A percentile compares a stretch with the other conserved stretches of the same genome.
Conservation (phyloP, 306 rosid genomes). For the Pueraria montana region DNA sequence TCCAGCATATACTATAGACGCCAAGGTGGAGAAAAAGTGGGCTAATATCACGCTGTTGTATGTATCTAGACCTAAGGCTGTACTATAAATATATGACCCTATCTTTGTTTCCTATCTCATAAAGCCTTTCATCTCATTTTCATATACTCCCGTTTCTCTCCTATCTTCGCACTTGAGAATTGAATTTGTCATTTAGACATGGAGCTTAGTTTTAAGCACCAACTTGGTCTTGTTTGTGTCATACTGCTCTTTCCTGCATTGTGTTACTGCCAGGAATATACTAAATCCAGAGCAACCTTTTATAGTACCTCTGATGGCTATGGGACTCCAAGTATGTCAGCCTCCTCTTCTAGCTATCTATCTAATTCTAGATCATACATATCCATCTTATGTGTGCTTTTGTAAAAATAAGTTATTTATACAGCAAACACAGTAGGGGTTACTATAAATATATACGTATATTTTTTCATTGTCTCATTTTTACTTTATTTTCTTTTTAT, state of each 20-base stretch:
- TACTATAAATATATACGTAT: neutral
- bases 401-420: neutral
- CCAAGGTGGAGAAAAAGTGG: neutral
- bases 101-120: neutral
- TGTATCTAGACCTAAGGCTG: neutral
- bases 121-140: neutral
- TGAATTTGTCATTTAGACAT: constrained; percentile 42
- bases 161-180: neutral
- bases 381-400: neutral
- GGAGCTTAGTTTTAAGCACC: constrained; percentile 53
- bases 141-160: neutral
- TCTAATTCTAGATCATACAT: neutral
- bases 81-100: neutral
- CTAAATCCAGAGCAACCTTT: constrained; percentile 77
- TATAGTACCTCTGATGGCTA: constrained; percentile 85
- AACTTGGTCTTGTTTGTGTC: constrained; percentile 55
- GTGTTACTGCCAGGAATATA: constrained; percentile 60
- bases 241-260: constrained; percentile 64
- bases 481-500: neutral
- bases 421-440: neutral
- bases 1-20: neutral
- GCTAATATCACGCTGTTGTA: neutral
- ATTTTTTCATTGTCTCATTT: neutral
- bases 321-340: constrained; percentile 67
- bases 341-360: neutral